Evolutionary conservation across 2,329 filamentous ascomycete species (phyloP), one percentile per base, ranked within the genome.

Genomic region (Venturia carpophila): DNA sequence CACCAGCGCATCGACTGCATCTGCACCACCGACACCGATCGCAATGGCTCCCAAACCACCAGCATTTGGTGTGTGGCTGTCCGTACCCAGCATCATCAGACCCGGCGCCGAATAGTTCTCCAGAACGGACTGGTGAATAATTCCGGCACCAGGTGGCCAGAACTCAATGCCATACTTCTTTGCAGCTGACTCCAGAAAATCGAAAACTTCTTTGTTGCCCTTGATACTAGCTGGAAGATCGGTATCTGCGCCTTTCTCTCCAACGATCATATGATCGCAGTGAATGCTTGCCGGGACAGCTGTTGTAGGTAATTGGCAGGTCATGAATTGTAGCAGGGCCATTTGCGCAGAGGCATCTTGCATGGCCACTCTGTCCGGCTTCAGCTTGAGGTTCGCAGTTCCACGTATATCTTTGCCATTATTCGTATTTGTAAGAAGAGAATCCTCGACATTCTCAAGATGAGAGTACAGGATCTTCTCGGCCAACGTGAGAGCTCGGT

Each of bases 401-500:
- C 93, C 93, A 52, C 94, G 87, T 68, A 99, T 88, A 72, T 88
- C 84, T 63, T 84, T 84, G 70, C 92, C 93, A 83, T 92, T 91
- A 76, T 91, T 84, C 62, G 92, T 97, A 73, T 87, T 86, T 64
- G 84, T 86, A 67, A 96, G 82, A 64, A 99, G 84, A 45, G 91
- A 92, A 75, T 96, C 92, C 77, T 96, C 92, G 7, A 87, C 85
- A 73, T 91, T 90, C 78, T 94, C 88, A 69, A 99, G 82, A 79
- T 99, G 94, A 72, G 92, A 91, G 81, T 97, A 99, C 66, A 99
- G 84, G 72, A 99, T 97, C 84, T 99, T 99, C 79, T 99, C 94
- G 68, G 94, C 92, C 66, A 99, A 84, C 1, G 93, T 97, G 67
- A 99, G 84, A 65, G 82, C 76, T 39, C 83, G 78, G 19, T 76